A percentile compares a stretch with the other conserved stretches of the same genome.
Evolutionary conservation across 2,329 filamentous ascomycete genomes (phyloP).

Genomic region (Didymella exigua): DNA sequence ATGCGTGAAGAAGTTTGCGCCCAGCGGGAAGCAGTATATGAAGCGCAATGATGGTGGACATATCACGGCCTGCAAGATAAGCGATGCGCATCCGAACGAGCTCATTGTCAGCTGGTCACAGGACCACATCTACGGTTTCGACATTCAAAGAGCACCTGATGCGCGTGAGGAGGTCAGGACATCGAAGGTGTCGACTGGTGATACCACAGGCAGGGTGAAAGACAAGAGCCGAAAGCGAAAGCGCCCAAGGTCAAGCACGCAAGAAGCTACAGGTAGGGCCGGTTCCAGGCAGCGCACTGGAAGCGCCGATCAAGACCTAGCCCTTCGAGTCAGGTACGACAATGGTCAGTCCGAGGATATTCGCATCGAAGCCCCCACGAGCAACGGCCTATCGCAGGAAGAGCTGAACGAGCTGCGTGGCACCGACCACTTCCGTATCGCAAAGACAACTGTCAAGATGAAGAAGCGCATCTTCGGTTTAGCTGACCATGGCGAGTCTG

Average conservation of each 20-base stretch:
- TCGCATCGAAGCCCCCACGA: conserved; percentile 49
- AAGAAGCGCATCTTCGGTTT: conserved; percentile 62
- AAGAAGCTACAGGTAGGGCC: conserved; percentile 51
- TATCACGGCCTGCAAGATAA: conserved; percentile 74
- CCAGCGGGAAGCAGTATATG: conserved; percentile 62
- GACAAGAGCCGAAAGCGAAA: conserved; percentile 60
- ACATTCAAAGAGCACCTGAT: conserved; percentile 65
- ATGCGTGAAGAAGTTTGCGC: conserved; percentile 70
- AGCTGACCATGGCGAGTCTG: conserved; percentile 31
- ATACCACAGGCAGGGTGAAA: conserved; percentile 30
- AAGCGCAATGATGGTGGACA: conserved; percentile 63
- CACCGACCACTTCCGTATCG: conserved; percentile 62
- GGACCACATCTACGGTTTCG: conserved; percentile 70
- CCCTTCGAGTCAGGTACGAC: conserved; percentile 62
- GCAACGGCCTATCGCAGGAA: conserved; percentile 42
- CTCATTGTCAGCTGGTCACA: conserved; percentile 72
- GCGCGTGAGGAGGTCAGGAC: conserved; percentile 51
- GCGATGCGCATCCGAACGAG: conserved; percentile 70
- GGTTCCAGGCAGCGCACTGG: conserved; percentile 57
- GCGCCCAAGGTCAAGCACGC: conserved; percentile 52
- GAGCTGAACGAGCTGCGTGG: conserved; percentile 57
- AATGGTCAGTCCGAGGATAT: conserved; percentile 67
- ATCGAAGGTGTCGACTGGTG: conserved; percentile 22
- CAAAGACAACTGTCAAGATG: conserved; percentile 60
- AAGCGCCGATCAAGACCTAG: conserved; percentile 53